These are phyloP conservation scores for Alternaria ventricosa DNA, from an alignment of 2,329 filamentous ascomycete genomes.

Conservation along the genomic window DNA sequence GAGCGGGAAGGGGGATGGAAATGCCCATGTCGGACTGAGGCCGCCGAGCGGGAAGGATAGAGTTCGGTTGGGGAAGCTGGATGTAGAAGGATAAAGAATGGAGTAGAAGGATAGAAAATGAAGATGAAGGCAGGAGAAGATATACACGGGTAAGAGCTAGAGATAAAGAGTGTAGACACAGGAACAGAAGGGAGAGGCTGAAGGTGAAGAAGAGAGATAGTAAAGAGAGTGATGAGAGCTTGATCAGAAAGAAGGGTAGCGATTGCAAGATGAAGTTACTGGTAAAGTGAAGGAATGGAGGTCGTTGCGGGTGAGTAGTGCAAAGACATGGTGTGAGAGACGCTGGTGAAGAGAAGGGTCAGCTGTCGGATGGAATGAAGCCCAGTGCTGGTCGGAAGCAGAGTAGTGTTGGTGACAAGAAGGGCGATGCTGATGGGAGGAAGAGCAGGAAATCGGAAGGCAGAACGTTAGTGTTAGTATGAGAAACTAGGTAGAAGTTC, in stretches of 20 bases:
- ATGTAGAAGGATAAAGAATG: neutral
- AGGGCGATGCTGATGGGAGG: neutral
- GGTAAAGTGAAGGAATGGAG: neutral
- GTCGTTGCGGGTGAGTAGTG: neutral
- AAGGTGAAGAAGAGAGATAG: neutral
- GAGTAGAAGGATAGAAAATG: neutral
- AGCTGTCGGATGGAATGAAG: neutral
- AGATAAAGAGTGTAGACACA: neutral
- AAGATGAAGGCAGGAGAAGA: neutral
- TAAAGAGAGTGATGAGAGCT: neutral
- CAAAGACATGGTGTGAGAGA: neutral
- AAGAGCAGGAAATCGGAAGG: neutral
- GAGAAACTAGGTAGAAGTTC: neutral
- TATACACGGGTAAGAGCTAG: fast-evolving
- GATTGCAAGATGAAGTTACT: neutral
- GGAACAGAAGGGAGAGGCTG: neutral
- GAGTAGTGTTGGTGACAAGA: neutral
- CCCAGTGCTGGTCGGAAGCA: no score
- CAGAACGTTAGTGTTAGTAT: fast-evolving
- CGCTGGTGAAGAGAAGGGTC: neutral
- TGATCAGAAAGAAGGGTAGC: neutral
- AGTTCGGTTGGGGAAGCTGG: neutral
- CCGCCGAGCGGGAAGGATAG: neutral
- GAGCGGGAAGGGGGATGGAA: neutral
- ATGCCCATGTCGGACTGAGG: neutral